Percentiles rank a stretch among this genome's conserved stretches.
phyloP scores from a whole-genome alignment of 2,329 filamentous ascomycete genomes.

The Shiraia bambusicola region DNA sequence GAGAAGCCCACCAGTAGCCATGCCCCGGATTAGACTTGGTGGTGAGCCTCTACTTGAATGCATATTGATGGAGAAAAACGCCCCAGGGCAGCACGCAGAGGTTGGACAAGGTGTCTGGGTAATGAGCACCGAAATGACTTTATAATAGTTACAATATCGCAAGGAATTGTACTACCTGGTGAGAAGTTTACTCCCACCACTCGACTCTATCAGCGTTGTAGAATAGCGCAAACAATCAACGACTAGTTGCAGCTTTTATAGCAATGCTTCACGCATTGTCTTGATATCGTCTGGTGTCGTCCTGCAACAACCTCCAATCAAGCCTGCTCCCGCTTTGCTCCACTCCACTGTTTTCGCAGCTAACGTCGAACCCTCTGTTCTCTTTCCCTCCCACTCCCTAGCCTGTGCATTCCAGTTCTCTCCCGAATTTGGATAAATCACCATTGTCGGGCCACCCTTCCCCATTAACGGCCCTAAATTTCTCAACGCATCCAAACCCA shows the following conservation, averaged over 20 bases:
- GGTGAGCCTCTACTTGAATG: too few species aligned
- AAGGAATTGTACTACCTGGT: too few species aligned
- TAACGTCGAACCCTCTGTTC: conserved; percentile 24
- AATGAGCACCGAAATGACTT: too few species aligned
- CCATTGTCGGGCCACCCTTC: conserved; percentile 28
- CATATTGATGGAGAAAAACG: too few species aligned
- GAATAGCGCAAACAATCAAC: neutral
- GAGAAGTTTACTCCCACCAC: too few species aligned
- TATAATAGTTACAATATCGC: too few species aligned
- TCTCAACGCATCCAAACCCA: conserved; percentile 39
- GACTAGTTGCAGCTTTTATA: neutral
- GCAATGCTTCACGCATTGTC: conserved; percentile 32
- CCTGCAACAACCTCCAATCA: conserved; percentile 53
- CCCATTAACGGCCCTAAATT: conserved; percentile 32
- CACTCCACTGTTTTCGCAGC: conserved; percentile 36
- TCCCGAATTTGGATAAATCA: conserved; percentile 52
- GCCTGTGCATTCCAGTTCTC: conserved; percentile 49
- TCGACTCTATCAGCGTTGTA: too few species aligned
- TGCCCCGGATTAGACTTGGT: too few species aligned
- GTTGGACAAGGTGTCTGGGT: too few species aligned
- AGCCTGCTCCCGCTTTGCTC: conserved; percentile 41
- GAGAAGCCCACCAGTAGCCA: too few species aligned
- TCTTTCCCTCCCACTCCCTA: conserved; percentile 39
- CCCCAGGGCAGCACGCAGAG: too few species aligned
- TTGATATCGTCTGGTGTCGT: conserved; percentile 47